Percentiles rank a stretch among this genome's conserved stretches.
These are phyloP conservation scores for Agaricus bisporus DNA, from an alignment of 768 basidiomycete genomes.

Conservation along the genomic window DNA sequence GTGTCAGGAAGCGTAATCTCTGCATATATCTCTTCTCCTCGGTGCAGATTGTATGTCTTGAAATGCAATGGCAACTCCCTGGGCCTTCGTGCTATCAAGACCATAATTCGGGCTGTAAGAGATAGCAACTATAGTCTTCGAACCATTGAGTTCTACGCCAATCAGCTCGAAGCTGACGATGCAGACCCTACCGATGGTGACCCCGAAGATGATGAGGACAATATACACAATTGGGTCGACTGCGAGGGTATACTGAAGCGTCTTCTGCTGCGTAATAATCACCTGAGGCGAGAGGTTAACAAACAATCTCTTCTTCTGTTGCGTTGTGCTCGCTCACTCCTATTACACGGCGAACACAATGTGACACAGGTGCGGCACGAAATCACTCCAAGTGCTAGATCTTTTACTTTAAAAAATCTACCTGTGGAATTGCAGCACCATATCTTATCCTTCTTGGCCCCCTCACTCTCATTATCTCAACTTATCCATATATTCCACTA, in stretches of 20 bases:
- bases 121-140: constrained; percentile 40
- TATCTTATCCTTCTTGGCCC: constrained; percentile 53
- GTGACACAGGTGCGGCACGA: background rate
- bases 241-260: constrained; percentile 25
- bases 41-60: constrained; percentile 42
- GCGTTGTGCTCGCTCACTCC: constrained; percentile 40
- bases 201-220: constrained; percentile 16
- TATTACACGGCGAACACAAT: constrained; percentile 29
- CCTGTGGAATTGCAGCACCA: constrained; percentile 54
- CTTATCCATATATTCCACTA: constrained; percentile 46
- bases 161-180: constrained; percentile 25
- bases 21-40: constrained; percentile 44
- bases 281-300: constrained; percentile 30
- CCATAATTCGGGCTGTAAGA: constrained; percentile 40
- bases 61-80: constrained; percentile 53
- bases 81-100: constrained; percentile 35
- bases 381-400: too few relatives aligned
- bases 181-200: constrained; percentile 12
- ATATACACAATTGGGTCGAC: constrained; percentile 26
- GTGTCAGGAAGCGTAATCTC: constrained; percentile 34
- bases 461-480: constrained; percentile 49
- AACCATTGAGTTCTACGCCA: constrained; percentile 46
- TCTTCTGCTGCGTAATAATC: constrained; percentile 37
- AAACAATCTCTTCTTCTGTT: constrained; percentile 46
- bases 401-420: constrained; percentile 32